A percentile compares a stretch with the other conserved stretches of the same genome.
Evolutionary conservation across 345 rosid genomes (phyloP).

Genomic region (Arabidopsis suecica): DNA sequence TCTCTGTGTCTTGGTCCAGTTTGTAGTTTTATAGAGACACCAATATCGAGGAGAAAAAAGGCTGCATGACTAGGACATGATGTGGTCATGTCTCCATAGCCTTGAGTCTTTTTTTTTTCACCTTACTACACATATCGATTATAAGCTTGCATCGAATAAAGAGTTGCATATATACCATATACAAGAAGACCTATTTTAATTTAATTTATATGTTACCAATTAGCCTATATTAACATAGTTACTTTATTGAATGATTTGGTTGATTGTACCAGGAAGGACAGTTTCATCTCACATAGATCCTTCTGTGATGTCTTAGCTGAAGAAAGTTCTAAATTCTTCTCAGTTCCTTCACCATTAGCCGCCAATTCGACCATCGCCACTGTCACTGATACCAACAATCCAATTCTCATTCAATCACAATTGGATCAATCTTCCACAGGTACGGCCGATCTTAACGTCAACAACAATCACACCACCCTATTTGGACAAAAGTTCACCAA

Average conservation of each 20-base stretch:
- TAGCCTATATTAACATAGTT: slow-evolving; percentile 2
- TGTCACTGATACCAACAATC: slow-evolving; percentile 38
- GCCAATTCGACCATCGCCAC: slow-evolving; percentile 38
- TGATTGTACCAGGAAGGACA: slow-evolving; percentile 72
- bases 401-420: slow-evolving; percentile 34
- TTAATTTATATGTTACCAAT: neutral
- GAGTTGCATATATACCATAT: neutral
- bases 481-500: slow-evolving; percentile 29
- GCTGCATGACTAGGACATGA: slow-evolving; percentile 1
- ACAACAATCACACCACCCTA: slow-evolving; percentile 19
- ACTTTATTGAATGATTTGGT: slow-evolving; percentile 5
- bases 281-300: slow-evolving; percentile 89
- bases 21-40: slow-evolving; percentile 15
- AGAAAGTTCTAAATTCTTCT: slow-evolving; percentile 60
- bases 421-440: slow-evolving; percentile 24
- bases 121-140: neutral
- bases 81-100: slow-evolving; percentile 15
- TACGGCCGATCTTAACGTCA: slow-evolving; percentile 28
- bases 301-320: slow-evolving; percentile 88
- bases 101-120: slow-evolving; percentile 11
- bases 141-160: neutral
- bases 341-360: slow-evolving; percentile 48
- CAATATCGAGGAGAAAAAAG: slow-evolving; percentile 17
- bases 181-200: neutral
- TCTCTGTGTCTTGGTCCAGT: slow-evolving; percentile 11